These are phyloP conservation scores for Cucurbitaria berberidis DNA, from an alignment of 2,329 filamentous ascomycete genomes.

Conservation along the genomic window DNA sequence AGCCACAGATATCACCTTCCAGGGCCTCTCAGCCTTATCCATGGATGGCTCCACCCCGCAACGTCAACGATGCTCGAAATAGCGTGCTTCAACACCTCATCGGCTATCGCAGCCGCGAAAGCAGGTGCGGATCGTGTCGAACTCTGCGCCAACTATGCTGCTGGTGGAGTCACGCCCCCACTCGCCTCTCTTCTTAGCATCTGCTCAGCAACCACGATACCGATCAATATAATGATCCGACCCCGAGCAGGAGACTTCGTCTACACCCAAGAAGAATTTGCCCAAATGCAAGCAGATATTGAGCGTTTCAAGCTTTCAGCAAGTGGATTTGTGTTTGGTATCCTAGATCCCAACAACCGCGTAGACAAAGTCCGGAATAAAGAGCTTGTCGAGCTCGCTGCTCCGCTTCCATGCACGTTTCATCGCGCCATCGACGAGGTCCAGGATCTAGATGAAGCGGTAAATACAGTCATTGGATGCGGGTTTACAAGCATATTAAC, in stretches of 20 bases:
- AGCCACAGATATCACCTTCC: too few species aligned
- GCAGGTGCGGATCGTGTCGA: conserved; percentile 60
- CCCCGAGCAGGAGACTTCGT: conserved; percentile 56
- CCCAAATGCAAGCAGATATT: conserved; percentile 53
- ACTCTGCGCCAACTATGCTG: conserved; percentile 52
- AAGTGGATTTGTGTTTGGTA: conserved; percentile 61
- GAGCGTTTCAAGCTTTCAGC: conserved; percentile 44
- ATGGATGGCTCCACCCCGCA: too few species aligned
- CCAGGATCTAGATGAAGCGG: conserved; percentile 32
- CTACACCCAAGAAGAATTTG: conserved; percentile 52
- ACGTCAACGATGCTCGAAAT: conserved; percentile 52
- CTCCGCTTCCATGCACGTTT: conserved; percentile 58
- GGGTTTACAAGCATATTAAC: conserved; percentile 59
- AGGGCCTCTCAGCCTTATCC: too few species aligned
- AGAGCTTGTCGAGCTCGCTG: conserved; percentile 52
- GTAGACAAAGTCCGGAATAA: conserved; percentile 53
- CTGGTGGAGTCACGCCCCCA: conserved; percentile 53
- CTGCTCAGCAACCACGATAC: conserved; percentile 41
- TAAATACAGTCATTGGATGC: conserved; percentile 49
- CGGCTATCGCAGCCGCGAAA: conserved; percentile 51
- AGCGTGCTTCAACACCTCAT: conserved; percentile 55
- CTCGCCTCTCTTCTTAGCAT: conserved; percentile 30
- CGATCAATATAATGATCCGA: conserved; percentile 62
- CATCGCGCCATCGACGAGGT: conserved; percentile 61
- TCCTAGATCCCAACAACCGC: conserved; percentile 42